Conservation (phyloP, 768 basidiomycete species). For the Amanita subjunquillea region DNA sequence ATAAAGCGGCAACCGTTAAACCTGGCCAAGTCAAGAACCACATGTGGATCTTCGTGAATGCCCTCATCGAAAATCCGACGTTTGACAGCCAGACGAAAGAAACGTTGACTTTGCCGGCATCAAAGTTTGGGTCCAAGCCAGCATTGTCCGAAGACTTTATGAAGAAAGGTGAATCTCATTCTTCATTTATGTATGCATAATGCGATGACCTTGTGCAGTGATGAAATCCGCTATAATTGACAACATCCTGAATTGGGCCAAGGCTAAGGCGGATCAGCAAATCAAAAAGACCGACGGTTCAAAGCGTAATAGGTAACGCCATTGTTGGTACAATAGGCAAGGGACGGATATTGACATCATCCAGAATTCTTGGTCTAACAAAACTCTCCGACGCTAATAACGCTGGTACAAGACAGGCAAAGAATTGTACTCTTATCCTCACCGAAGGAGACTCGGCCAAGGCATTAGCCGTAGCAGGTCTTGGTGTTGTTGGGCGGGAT, state of each 20-base stretch:
- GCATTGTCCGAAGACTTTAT: conserved; percentile 82
- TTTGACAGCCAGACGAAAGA: conserved; percentile 99
- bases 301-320: conserved; percentile 67
- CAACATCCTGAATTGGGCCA: conserved; percentile 90
- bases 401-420: conserved; percentile 76
- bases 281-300: conserved; percentile 93
- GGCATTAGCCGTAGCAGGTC: conserved; percentile 87
- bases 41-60: conserved; percentile 97
- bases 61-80: conserved; percentile 92
- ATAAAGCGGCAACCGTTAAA: conserved; percentile 93
- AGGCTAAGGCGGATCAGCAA: conserved; percentile 92
- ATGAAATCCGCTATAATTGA: conserved; percentile 85
- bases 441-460: conserved; percentile 99
- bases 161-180: conserved; percentile 68
- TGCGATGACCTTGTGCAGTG: conserved; percentile 34
- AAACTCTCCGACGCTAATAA: conserved; percentile 98
- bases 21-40: conserved; percentile 92
- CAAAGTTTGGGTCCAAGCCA: conserved; percentile 89
- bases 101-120: conserved; percentile 73
- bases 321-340: not conserved
- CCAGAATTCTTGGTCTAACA: conserved; percentile 78
- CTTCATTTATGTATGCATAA: not conserved
- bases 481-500: conserved; percentile 92
- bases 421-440: conserved; percentile 86
- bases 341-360: not conserved